Evolutionary conservation across 495 filamentous ascomycete genomes (phyloP).

Genomic region (Aspergillus haitiensis): DNA sequence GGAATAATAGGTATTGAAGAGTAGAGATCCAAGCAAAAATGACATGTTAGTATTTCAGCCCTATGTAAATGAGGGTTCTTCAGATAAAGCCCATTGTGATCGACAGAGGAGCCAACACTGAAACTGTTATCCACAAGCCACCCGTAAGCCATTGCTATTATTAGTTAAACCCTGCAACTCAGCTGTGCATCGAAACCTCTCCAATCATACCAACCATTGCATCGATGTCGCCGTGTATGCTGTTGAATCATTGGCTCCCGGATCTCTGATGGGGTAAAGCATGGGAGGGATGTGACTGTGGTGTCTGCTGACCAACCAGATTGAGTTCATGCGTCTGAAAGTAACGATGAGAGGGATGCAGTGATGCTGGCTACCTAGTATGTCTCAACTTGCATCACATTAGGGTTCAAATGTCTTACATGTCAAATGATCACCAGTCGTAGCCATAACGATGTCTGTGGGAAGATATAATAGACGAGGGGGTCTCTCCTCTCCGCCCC

Average conservation of each 20-base stretch:
- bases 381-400: neutral
- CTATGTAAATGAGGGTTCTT: too few relatives aligned
- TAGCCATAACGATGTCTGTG: neutral
- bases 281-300: conserved; percentile 5
- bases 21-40: too few relatives aligned
- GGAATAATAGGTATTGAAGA: too few relatives aligned
- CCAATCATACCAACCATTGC: conserved; percentile 5
- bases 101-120: too few relatives aligned
- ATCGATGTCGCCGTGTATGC: neutral
- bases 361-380: neutral
- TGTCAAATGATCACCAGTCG: neutral
- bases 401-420: neutral
- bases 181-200: conserved; percentile 8
- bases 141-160: neutral
- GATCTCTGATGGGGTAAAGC: conserved; percentile 10
- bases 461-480: neutral
- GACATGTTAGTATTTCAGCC: too few relatives aligned
- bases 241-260: conserved; percentile 1
- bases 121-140: too few relatives aligned
- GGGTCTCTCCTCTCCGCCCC: too few relatives aligned
- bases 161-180: neutral
- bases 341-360: neutral
- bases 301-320: conserved; percentile 10
- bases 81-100: too few relatives aligned
- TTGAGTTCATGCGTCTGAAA: conserved; percentile 3